Evolutionary conservation across 2,329 filamentous ascomycete genomes (phyloP).

Genomic region (Fusarium algeriense): DNA sequence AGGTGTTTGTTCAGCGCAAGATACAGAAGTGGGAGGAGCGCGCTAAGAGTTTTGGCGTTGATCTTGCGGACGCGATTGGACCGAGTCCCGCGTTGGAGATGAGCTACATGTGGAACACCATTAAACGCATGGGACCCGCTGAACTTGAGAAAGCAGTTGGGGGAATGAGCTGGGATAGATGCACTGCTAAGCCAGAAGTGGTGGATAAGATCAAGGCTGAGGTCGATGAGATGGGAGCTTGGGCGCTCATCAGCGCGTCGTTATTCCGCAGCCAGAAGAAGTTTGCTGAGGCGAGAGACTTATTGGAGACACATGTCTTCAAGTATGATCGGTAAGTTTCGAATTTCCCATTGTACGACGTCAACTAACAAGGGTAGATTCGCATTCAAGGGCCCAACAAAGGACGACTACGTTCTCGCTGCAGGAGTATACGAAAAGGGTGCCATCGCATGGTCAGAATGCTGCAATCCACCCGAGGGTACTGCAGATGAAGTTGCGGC

Average conservation of each 20-base stretch:
- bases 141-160: constrained; percentile 74
- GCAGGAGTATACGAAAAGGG: constrained; percentile 89
- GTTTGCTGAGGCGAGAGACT: constrained; percentile 72
- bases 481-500: constrained; percentile 50
- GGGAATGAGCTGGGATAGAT: constrained; percentile 75
- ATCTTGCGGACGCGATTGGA: constrained; percentile 84
- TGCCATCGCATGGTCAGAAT: constrained; percentile 82
- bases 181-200: constrained; percentile 60
- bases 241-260: constrained; percentile 74
- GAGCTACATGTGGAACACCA: constrained; percentile 93
- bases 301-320: constrained; percentile 75
- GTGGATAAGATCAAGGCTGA: constrained; percentile 63
- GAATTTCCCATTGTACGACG: fast-evolving
- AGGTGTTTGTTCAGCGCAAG: constrained; percentile 86
- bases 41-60: constrained; percentile 73
- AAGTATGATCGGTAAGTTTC: constrained; percentile 69
- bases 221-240: constrained; percentile 72
- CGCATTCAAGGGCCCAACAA: constrained; percentile 69
- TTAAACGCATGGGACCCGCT: constrained; percentile 78
- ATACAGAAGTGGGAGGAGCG: constrained; percentile 88
- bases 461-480: constrained; percentile 55
- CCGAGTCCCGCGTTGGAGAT: constrained; percentile 88
- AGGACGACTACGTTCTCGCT: constrained; percentile 78
- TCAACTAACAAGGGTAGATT: constrained; percentile 53
- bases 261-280: constrained; percentile 73